phyloP scores from a whole-genome alignment of 257 asterid genomes.

The Catharanthus roseus region DNA sequence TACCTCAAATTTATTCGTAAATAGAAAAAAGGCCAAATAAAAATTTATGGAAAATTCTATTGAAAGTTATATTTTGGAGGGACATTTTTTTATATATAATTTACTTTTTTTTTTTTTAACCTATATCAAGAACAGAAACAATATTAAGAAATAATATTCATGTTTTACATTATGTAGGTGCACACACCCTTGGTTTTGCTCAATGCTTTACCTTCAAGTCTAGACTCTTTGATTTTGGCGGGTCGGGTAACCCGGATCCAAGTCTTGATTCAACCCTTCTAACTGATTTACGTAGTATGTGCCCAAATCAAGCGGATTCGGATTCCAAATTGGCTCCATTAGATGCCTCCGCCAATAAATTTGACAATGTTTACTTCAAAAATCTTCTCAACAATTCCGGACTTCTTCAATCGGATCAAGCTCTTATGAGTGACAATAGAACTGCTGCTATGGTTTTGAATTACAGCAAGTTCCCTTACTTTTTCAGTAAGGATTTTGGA shows the following conservation, averaged over 20 bases:
- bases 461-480: slow-evolving; percentile 43
- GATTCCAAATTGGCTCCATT: slow-evolving; percentile 49
- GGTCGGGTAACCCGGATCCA: slow-evolving; percentile 76
- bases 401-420: slow-evolving; percentile 62
- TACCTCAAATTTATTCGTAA: no score
- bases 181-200: slow-evolving; percentile 76
- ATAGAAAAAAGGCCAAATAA: no score
- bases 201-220: slow-evolving; percentile 59
- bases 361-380: slow-evolving; percentile 59
- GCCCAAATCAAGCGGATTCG: slow-evolving; percentile 45
- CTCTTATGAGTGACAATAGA: slow-evolving; percentile 43
- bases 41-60: no score
- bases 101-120: no score
- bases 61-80: no score
- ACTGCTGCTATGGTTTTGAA: slow-evolving; percentile 45
- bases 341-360: slow-evolving; percentile 39
- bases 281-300: slow-evolving; percentile 32
- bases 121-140: no score
- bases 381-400: slow-evolving; percentile 48
- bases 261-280: slow-evolving; percentile 39
- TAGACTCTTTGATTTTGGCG: slow-evolving; percentile 65
- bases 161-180: slow-evolving; percentile 33
- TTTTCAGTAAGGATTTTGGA: slow-evolving; percentile 50
- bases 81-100: no score
- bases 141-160: no score